Conservation (phyloP, 1,284 basidiomycete genomes). For the Peniophora sp. region DNA sequence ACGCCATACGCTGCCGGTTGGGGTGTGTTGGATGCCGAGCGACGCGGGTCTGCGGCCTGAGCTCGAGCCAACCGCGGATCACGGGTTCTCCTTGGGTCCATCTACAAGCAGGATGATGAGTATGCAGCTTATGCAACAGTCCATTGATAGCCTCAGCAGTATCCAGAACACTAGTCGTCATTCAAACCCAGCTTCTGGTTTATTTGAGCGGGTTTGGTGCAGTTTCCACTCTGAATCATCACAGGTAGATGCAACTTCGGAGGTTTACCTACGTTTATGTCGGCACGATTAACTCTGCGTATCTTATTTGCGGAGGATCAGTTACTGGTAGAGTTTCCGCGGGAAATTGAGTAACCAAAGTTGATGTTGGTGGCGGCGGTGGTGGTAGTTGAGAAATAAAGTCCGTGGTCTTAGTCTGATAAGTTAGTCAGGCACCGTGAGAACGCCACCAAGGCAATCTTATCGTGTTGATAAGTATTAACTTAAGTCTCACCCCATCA, state of each 20-base stretch:
- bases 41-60: conserved; percentile 45
- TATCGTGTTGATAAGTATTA: no score
- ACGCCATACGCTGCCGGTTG: conserved; percentile 14
- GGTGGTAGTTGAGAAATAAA: no score
- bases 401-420: no score
- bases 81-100: conserved; percentile 75
- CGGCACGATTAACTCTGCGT: not conserved
- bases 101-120: conserved; percentile 18
- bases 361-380: no score
- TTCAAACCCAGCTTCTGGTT: conserved; percentile 44
- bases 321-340: no score
- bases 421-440: no score
- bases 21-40: conserved; percentile 34
- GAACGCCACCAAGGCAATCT: no score
- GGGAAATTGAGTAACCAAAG: no score
- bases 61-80: conserved; percentile 68
- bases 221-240: conserved; percentile 90
- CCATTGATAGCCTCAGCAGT: conserved; percentile 57
- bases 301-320: no score
- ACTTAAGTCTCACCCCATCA: no score
- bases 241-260: conserved; percentile 13
- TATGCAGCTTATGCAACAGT: not conserved
- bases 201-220: conserved; percentile 45
- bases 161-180: conserved; percentile 85
- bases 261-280: not conserved